A percentile compares a stretch with the other conserved stretches of the same genome.
Evolutionary conservation across 2,329 filamentous ascomycete genomes (phyloP).

Genomic region (Teratosphaeria nubilosa): DNA sequence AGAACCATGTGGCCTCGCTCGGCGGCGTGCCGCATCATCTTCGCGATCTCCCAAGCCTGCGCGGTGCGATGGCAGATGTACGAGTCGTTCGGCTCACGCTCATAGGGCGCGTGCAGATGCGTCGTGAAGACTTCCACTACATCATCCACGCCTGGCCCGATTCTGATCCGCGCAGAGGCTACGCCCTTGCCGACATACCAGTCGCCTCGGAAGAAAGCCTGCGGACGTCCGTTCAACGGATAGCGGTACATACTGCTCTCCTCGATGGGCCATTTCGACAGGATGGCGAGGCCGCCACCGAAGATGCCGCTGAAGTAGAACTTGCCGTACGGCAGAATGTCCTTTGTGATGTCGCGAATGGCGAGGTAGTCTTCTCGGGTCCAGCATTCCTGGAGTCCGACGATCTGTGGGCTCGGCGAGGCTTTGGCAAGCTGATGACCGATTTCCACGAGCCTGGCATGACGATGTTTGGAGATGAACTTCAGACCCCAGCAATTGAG

Average conservation of each 20-base stretch:
- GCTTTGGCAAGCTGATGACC: slow-evolving; percentile 64
- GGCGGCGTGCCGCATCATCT: slow-evolving; percentile 71
- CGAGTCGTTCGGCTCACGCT: slow-evolving; percentile 65
- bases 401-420: slow-evolving; percentile 65
- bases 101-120: slow-evolving; percentile 76
- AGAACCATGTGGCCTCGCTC: slow-evolving; percentile 75
- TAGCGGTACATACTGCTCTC: slow-evolving; percentile 80
- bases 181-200: slow-evolving; percentile 96
- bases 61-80: slow-evolving; percentile 86
- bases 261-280: slow-evolving; percentile 86
- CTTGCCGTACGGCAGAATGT: slow-evolving; percentile 78
- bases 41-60: slow-evolving; percentile 91
- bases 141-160: slow-evolving; percentile 53
- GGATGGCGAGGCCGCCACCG: slow-evolving; percentile 76
- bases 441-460: slow-evolving; percentile 72
- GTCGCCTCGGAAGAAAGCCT: slow-evolving; percentile 87
- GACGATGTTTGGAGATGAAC: slow-evolving; percentile 67
- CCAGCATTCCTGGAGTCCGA: slow-evolving; percentile 94
- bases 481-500: slow-evolving; percentile 98
- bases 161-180: slow-evolving; percentile 68
- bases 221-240: slow-evolving; percentile 84
- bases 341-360: slow-evolving; percentile 62
- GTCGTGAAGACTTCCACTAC: slow-evolving; percentile 87
- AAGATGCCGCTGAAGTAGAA: slow-evolving; percentile 88
- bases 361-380: slow-evolving; percentile 71